Percentiles rank a stretch among this genome's conserved stretches.
Evolutionary conservation across 2,329 filamentous ascomycete genomes (phyloP).

Genomic region (Uncinocarpus reesii): DNA sequence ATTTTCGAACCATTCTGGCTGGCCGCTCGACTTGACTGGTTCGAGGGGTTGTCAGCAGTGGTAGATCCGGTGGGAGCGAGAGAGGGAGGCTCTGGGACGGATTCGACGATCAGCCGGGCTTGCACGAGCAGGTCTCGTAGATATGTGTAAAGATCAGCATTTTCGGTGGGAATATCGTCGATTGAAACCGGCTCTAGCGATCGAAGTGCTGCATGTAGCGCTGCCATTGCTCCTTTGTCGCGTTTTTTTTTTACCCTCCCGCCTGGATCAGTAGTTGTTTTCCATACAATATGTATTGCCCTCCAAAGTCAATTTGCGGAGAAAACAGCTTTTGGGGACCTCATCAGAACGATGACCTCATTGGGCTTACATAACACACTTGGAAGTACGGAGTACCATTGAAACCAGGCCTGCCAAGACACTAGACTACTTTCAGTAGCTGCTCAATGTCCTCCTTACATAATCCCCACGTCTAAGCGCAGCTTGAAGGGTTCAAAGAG

Average conservation of each 20-base stretch:
- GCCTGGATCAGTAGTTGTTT: no score
- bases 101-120: constrained; percentile 63
- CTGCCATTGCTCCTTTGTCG: constrained; percentile 45
- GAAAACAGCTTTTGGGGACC: no score
- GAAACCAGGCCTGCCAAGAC: no score
- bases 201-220: constrained; percentile 50
- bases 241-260: not conserved
- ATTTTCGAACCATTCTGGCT: not conserved
- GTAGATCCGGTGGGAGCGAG: constrained; percentile 35
- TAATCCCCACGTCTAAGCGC: no score
- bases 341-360: no score
- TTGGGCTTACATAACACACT: no score
- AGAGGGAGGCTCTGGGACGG: constrained; percentile 50
- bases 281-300: no score
- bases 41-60: constrained; percentile 26
- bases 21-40: not conserved
- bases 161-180: constrained; percentile 37
- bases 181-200: constrained; percentile 49
- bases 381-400: no score
- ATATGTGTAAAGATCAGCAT: constrained; percentile 44
- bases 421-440: no score
- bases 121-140: constrained; percentile 53
- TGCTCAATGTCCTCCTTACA: no score
- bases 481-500: no score
- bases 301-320: no score